Conservation (phyloP, 176 grass and related monocot species). For the Aegilops speltoides region DNA sequence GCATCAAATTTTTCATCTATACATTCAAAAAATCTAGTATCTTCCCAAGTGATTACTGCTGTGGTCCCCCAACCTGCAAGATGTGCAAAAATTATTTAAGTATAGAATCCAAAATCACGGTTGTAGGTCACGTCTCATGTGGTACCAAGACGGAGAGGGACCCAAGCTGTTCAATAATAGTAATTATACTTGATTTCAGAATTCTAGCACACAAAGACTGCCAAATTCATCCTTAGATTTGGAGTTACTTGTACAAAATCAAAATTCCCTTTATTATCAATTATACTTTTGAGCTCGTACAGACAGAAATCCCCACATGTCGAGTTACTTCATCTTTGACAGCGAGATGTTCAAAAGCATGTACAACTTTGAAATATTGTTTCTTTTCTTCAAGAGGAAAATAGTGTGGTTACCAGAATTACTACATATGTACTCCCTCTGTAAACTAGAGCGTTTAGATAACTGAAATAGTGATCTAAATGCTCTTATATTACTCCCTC, state of each 20-base stretch:
- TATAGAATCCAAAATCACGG: background rate
- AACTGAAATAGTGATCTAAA: too few species aligned
- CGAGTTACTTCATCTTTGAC: background rate
- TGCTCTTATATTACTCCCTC: too few species aligned
- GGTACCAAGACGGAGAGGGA: background rate
- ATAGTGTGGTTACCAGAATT: background rate
- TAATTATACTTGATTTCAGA: background rate
- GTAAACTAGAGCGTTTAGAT: too few species aligned
- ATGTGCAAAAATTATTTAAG: background rate
- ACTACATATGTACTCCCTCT: background rate
- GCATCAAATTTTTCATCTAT: background rate
- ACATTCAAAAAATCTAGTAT: background rate
- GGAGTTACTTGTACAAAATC: background rate
- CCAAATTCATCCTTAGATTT: background rate
- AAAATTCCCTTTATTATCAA: too few species aligned
- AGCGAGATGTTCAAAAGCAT: background rate
- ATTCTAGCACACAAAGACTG: background rate
- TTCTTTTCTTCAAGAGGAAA: background rate
- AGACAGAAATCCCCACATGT: background rate
- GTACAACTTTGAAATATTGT: background rate
- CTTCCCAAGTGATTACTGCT: conserved; percentile 13
- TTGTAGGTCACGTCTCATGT: background rate
- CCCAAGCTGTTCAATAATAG: background rate
- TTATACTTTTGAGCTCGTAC: too few species aligned
- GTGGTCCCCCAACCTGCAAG: conserved; percentile 7